phyloP scores from a whole-genome alignment of 1,284 basidiomycete genomes.

The Cryptococcus maquisensis region DNA sequence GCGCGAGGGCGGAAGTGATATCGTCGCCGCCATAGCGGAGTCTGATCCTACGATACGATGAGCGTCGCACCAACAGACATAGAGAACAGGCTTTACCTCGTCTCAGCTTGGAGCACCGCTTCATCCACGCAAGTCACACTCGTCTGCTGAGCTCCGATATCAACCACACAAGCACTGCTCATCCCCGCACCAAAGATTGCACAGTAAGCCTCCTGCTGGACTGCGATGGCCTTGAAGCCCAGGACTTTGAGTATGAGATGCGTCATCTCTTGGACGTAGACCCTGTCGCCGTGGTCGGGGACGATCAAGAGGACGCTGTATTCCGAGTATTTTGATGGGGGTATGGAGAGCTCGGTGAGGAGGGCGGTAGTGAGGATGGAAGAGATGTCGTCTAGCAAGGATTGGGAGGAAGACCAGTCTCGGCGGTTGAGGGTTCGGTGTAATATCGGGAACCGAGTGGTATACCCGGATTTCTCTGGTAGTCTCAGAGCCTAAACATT shows the following conservation, averaged over 20 bases:
- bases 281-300: conserved; percentile 83
- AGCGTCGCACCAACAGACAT: neutral
- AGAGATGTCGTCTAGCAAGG: conserved; percentile 72
- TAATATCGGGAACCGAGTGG: conserved; percentile 70
- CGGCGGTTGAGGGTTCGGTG: conserved; percentile 71
- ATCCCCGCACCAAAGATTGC: conserved; percentile 95
- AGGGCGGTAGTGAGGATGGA: conserved; percentile 63
- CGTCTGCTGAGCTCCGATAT: conserved; percentile 81
- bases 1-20: conserved; percentile 80
- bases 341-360: conserved; percentile 61
- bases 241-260: conserved; percentile 72
- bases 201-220: conserved; percentile 85
- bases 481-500: conserved; percentile 62
- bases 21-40: conserved; percentile 90
- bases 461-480: conserved; percentile 63
- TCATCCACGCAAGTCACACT: conserved; percentile 94
- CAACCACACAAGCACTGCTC: conserved; percentile 89
- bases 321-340: conserved; percentile 59
- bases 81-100: conserved; percentile 59
- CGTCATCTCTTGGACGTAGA: conserved; percentile 75
- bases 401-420: conserved; percentile 66
- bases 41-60: conserved; percentile 58
- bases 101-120: conserved; percentile 81
- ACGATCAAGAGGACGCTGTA: conserved; percentile 85
- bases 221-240: conserved; percentile 86